Conservation (phyloP, 202 grass and related monocot species). For the Bolboschoenoplectus hybrid region DNA sequence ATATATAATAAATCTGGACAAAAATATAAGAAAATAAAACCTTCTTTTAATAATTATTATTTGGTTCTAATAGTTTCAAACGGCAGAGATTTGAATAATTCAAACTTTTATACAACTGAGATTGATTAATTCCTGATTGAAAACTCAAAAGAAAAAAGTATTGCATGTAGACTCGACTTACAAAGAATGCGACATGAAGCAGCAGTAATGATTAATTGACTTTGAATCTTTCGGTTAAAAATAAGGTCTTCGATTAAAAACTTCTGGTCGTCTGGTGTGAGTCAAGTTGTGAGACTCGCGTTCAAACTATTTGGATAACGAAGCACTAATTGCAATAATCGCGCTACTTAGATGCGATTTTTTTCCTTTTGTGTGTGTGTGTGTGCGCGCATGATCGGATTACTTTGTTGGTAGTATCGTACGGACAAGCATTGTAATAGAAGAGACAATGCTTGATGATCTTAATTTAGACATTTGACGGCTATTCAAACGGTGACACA, state of each 20-base stretch:
- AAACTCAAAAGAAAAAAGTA: too few relatives aligned
- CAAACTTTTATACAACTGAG: too few relatives aligned
- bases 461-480: background rate
- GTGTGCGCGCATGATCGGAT: background rate
- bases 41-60: too few relatives aligned
- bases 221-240: background rate
- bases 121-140: too few relatives aligned
- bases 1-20: too few relatives aligned
- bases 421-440: background rate
- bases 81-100: too few relatives aligned
- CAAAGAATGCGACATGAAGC: too few relatives aligned
- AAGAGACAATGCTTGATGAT: background rate
- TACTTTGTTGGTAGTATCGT: background rate
- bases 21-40: too few relatives aligned
- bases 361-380: too few relatives aligned
- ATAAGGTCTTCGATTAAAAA: background rate
- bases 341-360: background rate
- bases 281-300: background rate
- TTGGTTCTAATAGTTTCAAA: too few relatives aligned
- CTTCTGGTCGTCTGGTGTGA: background rate
- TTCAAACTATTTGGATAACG: background rate
- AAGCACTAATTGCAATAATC: background rate
- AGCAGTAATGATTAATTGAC: too few relatives aligned
- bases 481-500: background rate
- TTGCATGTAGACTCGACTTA: too few relatives aligned